phyloP scores from a whole-genome alignment of 345 rosid genomes.

The Boechera stricta region DNA sequence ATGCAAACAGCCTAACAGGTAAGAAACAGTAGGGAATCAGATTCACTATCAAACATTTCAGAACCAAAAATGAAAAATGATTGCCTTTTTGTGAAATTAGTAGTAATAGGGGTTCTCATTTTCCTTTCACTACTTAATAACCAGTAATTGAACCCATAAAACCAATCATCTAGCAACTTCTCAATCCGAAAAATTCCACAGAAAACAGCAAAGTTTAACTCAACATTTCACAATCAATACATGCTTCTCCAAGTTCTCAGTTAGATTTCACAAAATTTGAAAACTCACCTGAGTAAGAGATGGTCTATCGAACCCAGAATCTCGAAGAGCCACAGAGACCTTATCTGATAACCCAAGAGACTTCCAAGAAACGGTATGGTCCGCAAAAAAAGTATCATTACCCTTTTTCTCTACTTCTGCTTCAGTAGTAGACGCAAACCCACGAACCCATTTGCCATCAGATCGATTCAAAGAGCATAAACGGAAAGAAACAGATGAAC shows the following conservation, averaged over 20 bases:
- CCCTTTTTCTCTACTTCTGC: slow-evolving; percentile 43
- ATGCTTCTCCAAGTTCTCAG: not conserved
- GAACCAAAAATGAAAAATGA: not conserved
- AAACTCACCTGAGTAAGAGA: slow-evolving; percentile 78
- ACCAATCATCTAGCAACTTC: not conserved
- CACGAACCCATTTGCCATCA: slow-evolving; percentile 38
- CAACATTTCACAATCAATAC: not conserved
- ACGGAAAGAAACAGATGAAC: slow-evolving; percentile 42
- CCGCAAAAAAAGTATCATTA: slow-evolving; percentile 64
- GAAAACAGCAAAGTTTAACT: not conserved
- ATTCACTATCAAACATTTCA: not conserved
- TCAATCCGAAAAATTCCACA: not conserved
- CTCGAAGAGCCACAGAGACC: slow-evolving; percentile 63
- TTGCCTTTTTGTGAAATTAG: not conserved
- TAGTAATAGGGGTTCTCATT: not conserved
- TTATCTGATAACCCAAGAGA: slow-evolving; percentile 78
- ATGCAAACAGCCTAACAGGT: slow-evolving; percentile 66
- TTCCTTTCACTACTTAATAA: not conserved
- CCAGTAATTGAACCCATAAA: not conserved
- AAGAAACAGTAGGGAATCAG: slow-evolving; percentile 10
- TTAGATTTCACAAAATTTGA: not conserved
- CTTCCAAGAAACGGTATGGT: slow-evolving; percentile 73
- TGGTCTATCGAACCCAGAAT: slow-evolving; percentile 73
- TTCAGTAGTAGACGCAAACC: slow-evolving; percentile 48
- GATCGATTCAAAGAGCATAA: slow-evolving; percentile 48